A percentile compares a stretch with the other conserved stretches of the same genome.
Evolutionary conservation across 1,284 basidiomycete species (phyloP).

Genomic region (Amylostereum chailletii): DNA sequence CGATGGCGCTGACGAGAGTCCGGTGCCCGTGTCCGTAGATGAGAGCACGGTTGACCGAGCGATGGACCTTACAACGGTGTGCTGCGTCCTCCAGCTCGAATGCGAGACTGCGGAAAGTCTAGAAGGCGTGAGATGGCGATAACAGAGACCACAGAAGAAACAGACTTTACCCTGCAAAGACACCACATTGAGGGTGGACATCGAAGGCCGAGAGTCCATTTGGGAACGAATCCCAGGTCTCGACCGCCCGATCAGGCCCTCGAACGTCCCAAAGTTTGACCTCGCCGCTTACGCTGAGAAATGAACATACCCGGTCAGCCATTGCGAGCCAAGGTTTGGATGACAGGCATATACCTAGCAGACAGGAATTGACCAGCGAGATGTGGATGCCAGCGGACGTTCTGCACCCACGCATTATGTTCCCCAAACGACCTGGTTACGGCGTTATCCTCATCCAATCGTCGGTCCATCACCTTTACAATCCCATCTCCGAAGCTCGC

Average conservation of each 20-base stretch:
- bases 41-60: slow-evolving; percentile 34
- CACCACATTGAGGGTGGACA: slow-evolving; percentile 77
- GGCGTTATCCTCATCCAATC: slow-evolving; percentile 79
- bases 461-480: slow-evolving; percentile 87
- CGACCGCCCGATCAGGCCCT: slow-evolving; percentile 49
- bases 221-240: slow-evolving; percentile 62
- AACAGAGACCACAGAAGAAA: neutral
- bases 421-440: slow-evolving; percentile 78
- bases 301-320: neutral
- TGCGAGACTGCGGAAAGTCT: slow-evolving; percentile 59
- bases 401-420: slow-evolving; percentile 89
- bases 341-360: slow-evolving; percentile 55
- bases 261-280: slow-evolving; percentile 92
- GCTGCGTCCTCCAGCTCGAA: slow-evolving; percentile 55
- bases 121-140: slow-evolving; percentile 5
- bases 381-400: slow-evolving; percentile 79
- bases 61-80: slow-evolving; percentile 49
- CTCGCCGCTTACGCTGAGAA: slow-evolving; percentile 75
- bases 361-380: slow-evolving; percentile 74
- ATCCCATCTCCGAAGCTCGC: slow-evolving; percentile 92
- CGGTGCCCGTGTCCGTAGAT: slow-evolving; percentile 41
- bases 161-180: slow-evolving; percentile 77
- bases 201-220: slow-evolving; percentile 81
- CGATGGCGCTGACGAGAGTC: slow-evolving; percentile 41
- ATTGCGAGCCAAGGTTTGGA: no score